These are phyloP conservation scores for Colletotrichum spinosum DNA, from an alignment of 2,329 filamentous ascomycete genomes.

Conservation along the genomic window DNA sequence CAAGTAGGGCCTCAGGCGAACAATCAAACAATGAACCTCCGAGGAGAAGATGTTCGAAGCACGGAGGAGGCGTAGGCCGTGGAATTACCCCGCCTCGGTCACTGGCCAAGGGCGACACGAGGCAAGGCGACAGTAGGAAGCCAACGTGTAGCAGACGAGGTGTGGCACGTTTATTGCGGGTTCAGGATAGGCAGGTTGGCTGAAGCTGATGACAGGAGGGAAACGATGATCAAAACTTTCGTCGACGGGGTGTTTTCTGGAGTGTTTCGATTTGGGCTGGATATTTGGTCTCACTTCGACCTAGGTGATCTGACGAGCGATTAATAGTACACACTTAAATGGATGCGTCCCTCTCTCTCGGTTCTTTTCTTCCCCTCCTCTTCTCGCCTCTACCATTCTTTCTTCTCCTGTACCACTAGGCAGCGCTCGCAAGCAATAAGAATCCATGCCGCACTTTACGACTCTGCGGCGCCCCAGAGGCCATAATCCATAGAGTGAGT, in stretches of 20 bases:
- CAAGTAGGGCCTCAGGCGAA: conserved; percentile 1
- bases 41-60: conserved; percentile 3
- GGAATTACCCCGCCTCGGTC: conserved; percentile 35
- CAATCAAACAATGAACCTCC: conserved; percentile 10
- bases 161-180: conserved; percentile 17
- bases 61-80: conserved; percentile 23
- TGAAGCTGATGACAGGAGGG: conserved; percentile 3
- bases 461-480: conserved; percentile 6
- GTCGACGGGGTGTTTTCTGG: background rate
- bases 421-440: conserved; percentile 1
- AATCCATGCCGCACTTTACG: background rate
- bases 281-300: conserved; percentile 16
- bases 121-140: conserved; percentile 6
- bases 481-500: background rate
- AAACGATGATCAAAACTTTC: conserved; percentile 3
- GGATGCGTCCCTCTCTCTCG: conserved; percentile 2
- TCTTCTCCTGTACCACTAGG: conserved; percentile 17
- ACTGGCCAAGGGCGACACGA: conserved; percentile 33
- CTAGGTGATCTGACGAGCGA: background rate
- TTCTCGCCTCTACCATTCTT: too few species aligned
- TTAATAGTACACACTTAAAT: too few species aligned
- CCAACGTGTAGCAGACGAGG: conserved; percentile 4
- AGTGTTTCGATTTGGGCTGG: background rate
- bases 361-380: conserved; percentile 10
- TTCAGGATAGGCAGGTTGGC: background rate